Base-by-base conservation (phyloP, 345 rosid genomes). In the Anastatica hierochuntica region DNA sequence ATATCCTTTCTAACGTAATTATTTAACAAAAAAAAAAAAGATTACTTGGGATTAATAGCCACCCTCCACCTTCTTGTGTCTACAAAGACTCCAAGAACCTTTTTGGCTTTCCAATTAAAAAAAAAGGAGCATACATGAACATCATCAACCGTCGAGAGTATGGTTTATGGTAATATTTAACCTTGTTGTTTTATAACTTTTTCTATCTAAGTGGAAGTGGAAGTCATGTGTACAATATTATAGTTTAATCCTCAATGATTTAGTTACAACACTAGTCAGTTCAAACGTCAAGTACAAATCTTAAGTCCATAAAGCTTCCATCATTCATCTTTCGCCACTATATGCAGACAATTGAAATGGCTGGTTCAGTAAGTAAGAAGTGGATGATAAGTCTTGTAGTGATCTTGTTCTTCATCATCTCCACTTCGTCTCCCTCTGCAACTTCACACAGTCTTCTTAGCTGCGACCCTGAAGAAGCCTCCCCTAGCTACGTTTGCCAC, bases 381-480 rank as follows among this genome's bases (percentile, higher is more conserved):
- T 43, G 68, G 72, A 63, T 74, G 64, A 43, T 64, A 56, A 71
- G 60, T 70, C 69, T 56, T 36, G 24, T 26, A 42, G 2, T 66
- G 13, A 12, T 43, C 36, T 63, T 74, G 35, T 67, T 71, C 54
- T 74, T 75, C 42, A 36, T 73, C 68, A 36, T 73, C 68, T 66
- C 57, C 41, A 24, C 58, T 29, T 55, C 48, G 14, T 54, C 71
- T 59, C 64, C 62, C 49, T 63, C 67, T 47, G 63, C 68, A 45
- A 26, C 71, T 37, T 79, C 74, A 37, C 69, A 72, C 15, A 8
- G 19, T 18, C 15, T 33, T 37, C 39, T 31, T 3, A 76, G 78
- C 77, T 79, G 95, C 60, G 65, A 77, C 35, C 68, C 75, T 60
- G 72, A 75, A 56, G 80, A 62, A 44, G 24, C 50, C 19, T 52